phyloP scores from a whole-genome alignment of 1,139 yeast genomes.

The Taiozyma sp. region DNA sequence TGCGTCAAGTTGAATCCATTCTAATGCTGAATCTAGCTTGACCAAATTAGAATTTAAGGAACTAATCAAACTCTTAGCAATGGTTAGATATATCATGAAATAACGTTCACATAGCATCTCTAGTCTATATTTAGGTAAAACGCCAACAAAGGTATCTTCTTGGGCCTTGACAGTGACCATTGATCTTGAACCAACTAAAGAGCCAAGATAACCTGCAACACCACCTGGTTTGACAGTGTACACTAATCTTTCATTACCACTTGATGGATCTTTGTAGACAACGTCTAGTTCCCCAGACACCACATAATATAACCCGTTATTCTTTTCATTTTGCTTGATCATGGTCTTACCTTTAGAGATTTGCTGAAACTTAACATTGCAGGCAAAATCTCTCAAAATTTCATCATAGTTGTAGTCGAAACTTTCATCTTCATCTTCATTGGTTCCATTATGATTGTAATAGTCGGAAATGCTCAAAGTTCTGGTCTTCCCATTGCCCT shows the following conservation, averaged over 20 bases:
- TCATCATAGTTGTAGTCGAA: slow-evolving; percentile 48
- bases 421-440: slow-evolving; percentile 5
- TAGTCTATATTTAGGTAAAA: slow-evolving; percentile 55
- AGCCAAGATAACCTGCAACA: slow-evolving; percentile 80
- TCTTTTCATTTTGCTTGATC: slow-evolving; percentile 52
- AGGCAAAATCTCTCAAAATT: slow-evolving; percentile 49
- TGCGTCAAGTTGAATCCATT: slow-evolving; percentile 89
- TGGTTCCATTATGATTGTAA: neutral
- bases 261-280: slow-evolving; percentile 29
- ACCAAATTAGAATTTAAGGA: slow-evolving; percentile 62
- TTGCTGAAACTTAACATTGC: slow-evolving; percentile 50
- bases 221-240: slow-evolving; percentile 73
- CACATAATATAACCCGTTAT: slow-evolving; percentile 74
- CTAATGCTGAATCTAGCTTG: slow-evolving; percentile 84
- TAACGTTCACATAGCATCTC: slow-evolving; percentile 68
- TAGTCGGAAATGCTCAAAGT: slow-evolving; percentile 8
- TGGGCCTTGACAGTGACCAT: slow-evolving; percentile 57
- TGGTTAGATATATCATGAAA: slow-evolving; percentile 68
- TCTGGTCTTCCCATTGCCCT: slow-evolving; percentile 4
- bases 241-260: slow-evolving; percentile 34
- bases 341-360: slow-evolving; percentile 50
- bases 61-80: slow-evolving; percentile 67
- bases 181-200: slow-evolving; percentile 75
- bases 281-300: slow-evolving; percentile 74
- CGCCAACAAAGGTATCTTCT: slow-evolving; percentile 62